phyloP scores from a whole-genome alignment of 129 eudicot species.

The Oenanthe sinensis region DNA sequence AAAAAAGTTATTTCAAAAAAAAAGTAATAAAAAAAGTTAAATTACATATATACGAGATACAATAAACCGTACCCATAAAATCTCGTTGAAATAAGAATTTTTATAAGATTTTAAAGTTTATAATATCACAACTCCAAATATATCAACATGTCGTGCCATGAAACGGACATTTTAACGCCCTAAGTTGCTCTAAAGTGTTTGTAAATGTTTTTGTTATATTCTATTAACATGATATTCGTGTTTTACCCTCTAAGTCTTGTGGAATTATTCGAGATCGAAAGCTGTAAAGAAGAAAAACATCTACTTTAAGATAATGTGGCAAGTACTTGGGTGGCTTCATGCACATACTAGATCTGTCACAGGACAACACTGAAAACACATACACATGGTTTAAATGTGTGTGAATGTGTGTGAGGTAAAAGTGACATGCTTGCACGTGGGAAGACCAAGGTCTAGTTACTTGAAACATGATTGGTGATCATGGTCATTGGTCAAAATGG shows the following conservation, averaged over 20 bases:
- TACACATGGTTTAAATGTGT: background rate
- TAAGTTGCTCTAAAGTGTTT: no score
- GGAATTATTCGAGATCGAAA: background rate
- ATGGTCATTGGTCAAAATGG: background rate
- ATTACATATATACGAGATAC: no score
- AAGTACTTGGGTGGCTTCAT: background rate
- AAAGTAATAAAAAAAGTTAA: no score
- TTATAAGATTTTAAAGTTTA: no score
- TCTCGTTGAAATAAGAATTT: no score
- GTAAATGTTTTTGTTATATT: background rate
- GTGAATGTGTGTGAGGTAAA: background rate
- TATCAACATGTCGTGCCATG: no score
- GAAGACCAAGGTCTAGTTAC: background rate
- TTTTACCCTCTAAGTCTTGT: background rate
- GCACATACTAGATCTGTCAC: background rate
- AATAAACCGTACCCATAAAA: no score
- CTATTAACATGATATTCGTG: background rate
- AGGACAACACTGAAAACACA: background rate
- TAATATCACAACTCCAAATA: no score
- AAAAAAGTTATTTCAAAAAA: no score
- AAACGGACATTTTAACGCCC: no score
- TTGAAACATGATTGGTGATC: background rate
- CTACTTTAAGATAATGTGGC: background rate
- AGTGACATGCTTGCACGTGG: conserved; percentile 11
- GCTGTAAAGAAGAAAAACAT: background rate